phyloP scores from a whole-genome alignment of 2,329 filamentous ascomycete genomes.

The Sphaceloma murrayae region DNA sequence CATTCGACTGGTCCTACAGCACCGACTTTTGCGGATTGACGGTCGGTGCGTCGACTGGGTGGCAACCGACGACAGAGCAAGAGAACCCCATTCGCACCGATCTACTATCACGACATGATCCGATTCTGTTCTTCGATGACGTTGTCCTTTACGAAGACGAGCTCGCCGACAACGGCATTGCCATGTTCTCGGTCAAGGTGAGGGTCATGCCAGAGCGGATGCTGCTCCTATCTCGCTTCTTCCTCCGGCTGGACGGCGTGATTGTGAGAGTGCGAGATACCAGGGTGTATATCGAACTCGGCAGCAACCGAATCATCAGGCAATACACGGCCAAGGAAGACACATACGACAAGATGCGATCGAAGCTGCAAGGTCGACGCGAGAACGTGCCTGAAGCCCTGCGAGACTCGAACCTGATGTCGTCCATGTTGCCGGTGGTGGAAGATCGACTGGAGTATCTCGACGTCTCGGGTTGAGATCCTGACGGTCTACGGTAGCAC shows the following conservation, averaged over 20 bases:
- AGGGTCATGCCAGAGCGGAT: slow-evolving; percentile 85
- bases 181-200: slow-evolving; percentile 79
- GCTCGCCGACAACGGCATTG: slow-evolving; percentile 93
- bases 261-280: slow-evolving; percentile 82
- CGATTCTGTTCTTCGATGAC: slow-evolving; percentile 93
- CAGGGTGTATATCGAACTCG: slow-evolving; percentile 84
- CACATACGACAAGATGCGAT: slow-evolving; percentile 63
- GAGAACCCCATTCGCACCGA: slow-evolving; percentile 67
- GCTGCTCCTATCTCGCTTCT: slow-evolving; percentile 74
- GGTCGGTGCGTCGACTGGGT: slow-evolving; percentile 19
- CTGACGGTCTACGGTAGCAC: too few relatives aligned
- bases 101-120: slow-evolving; percentile 77
- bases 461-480: slow-evolving; percentile 27
- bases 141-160: slow-evolving; percentile 96
- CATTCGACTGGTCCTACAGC: slow-evolving; percentile 97
- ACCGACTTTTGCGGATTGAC: slow-evolving; percentile 75
- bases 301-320: slow-evolving; percentile 64
- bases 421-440: slow-evolving; percentile 59
- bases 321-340: slow-evolving; percentile 89
- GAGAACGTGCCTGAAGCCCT: slow-evolving; percentile 69
- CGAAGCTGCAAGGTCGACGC: slow-evolving; percentile 45
- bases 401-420: slow-evolving; percentile 69
- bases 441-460: slow-evolving; percentile 52
- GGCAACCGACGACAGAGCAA: slow-evolving; percentile 27
- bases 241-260: slow-evolving; percentile 88